Evolutionary conservation across 2,329 filamentous ascomycete genomes (phyloP).

Genomic region (Celoporthe dispersa): DNA sequence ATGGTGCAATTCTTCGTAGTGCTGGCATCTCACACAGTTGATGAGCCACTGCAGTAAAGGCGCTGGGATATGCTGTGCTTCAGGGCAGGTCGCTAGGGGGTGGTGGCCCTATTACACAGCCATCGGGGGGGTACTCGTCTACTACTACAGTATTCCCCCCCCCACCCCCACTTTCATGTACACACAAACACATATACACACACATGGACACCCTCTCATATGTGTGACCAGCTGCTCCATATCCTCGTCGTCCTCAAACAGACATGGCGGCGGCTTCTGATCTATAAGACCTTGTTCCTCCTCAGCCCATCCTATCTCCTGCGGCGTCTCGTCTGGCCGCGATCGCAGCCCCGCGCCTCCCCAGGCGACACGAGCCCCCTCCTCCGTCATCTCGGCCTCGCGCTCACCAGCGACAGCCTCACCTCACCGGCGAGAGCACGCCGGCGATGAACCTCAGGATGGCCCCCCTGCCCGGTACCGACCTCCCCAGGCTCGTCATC

Average conservation of each 20-base stretch:
- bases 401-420: conserved; percentile 1
- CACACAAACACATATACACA: too few species aligned
- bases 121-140: neutral
- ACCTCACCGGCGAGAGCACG: neutral
- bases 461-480: conserved; percentile 35
- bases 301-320: conserved; percentile 26
- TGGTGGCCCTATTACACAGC: neutral
- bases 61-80: neutral
- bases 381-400: neutral
- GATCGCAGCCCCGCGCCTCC: conserved; percentile 5
- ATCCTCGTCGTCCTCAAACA: conserved; percentile 22
- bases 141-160: neutral
- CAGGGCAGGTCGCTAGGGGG: neutral
- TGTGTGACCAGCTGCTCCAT: conserved; percentile 15
- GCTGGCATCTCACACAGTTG: neutral
- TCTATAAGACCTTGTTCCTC: conserved; percentile 27
- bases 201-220: neutral
- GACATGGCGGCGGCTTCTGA: conserved; percentile 27
- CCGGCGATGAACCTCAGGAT: conserved; percentile 30
- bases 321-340: conserved; percentile 18
- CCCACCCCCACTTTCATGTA: neutral
- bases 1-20: neutral
- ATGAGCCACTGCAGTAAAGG: neutral
- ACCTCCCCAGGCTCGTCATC: conserved; percentile 39
- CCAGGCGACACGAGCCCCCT: neutral